Base-by-base conservation (phyloP, 345 rosid genomes). In the Rhizophora apiculata region DNA sequence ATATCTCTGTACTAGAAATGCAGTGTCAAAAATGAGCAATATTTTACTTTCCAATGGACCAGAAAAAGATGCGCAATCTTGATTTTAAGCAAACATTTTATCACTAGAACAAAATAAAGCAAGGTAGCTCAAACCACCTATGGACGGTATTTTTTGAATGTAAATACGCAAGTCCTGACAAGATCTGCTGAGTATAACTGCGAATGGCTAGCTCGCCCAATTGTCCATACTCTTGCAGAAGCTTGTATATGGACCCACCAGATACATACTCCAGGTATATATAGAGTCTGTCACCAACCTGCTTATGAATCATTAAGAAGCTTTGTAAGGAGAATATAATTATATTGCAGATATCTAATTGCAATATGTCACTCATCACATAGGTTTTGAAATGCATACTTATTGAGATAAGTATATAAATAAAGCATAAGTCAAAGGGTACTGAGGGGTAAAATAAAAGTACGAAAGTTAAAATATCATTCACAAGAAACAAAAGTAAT, bases 201-300 rank as follows among this genome's bases (percentile, higher is more conserved):
- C 90, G 89, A 63, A 89, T 85, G 39, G 84, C 92, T 36, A 24
- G 69, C 74, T 87, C 96, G 11, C 90, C 86, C n/a, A 89, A 76
- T 49, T 74, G 85, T 48, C 96, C 96, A 75, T 89, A 89, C 7
- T 89, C 96, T 79, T 84, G 92, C 61, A 89, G 96, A 69, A 89
- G 77, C 80, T 85, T 89, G 79, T 89, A 85, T 51, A 89, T 89
- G 60, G 96, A 89, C 32, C 96, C 96, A 68, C 89, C 96, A 69
- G 96, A 87, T 34, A 87, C 89, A 74, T 87, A 89, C 83, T 89
- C 92, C 66, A 89, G 80, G 82, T 85, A 89, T 71, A 89, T 89
- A 66, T 87, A 89, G 49, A 89, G 79, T 64, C 69, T 84, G 71
- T 89, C 89, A 31, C 73, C 92, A 55, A 85, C 86, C 92, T 89